Conservation (phyloP, 1,284 basidiomycete species). For the Fomitopsis palustris region DNA sequence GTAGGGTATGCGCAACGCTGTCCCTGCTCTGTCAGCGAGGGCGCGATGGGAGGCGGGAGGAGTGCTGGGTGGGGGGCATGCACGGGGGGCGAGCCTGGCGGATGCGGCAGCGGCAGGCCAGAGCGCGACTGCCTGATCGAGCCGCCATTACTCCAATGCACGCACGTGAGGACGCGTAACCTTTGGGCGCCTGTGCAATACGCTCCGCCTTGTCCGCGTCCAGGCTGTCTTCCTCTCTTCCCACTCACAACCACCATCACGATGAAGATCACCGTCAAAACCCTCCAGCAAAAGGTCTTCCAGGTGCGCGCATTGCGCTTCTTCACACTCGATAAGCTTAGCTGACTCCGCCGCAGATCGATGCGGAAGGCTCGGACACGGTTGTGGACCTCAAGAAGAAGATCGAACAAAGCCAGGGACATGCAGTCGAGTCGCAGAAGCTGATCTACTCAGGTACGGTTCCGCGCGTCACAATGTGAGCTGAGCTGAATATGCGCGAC, state of each 20-base stretch:
- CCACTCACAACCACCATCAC: slow-evolving; percentile 27
- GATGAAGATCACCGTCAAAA: slow-evolving; percentile 95
- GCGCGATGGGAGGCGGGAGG: neutral
- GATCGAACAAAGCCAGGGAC: slow-evolving; percentile 78
- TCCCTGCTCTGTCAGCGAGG: neutral
- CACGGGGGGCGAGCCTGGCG: neutral
- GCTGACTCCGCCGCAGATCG: slow-evolving; percentile 53
- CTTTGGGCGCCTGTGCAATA: slow-evolving; percentile 7
- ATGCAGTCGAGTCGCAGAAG: slow-evolving; percentile 79
- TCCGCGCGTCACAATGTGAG: neutral
- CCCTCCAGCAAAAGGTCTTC: slow-evolving; percentile 87
- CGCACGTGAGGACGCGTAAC: slow-evolving; percentile 10
- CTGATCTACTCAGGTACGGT: slow-evolving; percentile 87
- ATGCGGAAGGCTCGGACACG: slow-evolving; percentile 75
- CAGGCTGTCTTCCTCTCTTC: slow-evolving; percentile 1
- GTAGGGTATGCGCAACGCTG: neutral
- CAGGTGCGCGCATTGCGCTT: slow-evolving; percentile 38
- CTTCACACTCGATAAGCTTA: neutral
- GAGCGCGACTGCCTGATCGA: neutral
- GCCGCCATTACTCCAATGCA: slow-evolving; percentile 1
- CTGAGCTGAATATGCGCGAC: neutral
- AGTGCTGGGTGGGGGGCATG: neutral
- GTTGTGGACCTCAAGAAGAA: slow-evolving; percentile 83
- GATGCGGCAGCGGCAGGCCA: neutral
- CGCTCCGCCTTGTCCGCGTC: slow-evolving; percentile 9